phyloP scores from a whole-genome alignment of 768 basidiomycete species.

The Multifurca ochricompacta region DNA sequence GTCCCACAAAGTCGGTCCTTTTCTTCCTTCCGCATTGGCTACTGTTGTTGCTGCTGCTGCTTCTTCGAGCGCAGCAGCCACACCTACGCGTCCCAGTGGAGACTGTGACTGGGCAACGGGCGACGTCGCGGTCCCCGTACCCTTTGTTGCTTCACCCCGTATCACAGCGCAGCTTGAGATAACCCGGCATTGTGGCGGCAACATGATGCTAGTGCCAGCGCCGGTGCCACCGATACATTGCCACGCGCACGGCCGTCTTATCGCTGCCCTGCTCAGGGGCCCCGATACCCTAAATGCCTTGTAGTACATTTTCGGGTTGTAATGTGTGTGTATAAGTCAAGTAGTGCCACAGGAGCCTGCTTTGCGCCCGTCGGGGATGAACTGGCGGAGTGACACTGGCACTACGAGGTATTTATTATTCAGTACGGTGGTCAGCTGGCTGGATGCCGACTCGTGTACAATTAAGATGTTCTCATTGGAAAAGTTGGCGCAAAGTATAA shows the following conservation, averaged over 20 bases:
- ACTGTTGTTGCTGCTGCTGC: conserved; percentile 27
- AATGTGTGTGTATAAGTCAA: neutral
- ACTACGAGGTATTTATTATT: no score
- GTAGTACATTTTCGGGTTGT: neutral
- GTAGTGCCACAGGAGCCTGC: no score
- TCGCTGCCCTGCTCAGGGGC: conserved; percentile 2
- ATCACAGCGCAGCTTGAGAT: neutral
- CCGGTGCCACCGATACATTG: neutral
- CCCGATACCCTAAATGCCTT: neutral
- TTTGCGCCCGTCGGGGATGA: no score
- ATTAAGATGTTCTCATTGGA: no score
- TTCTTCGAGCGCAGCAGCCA: conserved; percentile 47
- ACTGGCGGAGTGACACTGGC: no score
- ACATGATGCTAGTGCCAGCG: neutral
- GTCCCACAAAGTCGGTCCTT: conserved; percentile 51
- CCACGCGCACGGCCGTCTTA: conserved; percentile 2
- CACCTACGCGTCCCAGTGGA: conserved; percentile 54
- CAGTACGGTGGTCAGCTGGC: no score
- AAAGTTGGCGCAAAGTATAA: neutral
- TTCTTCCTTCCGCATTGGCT: conserved; percentile 27
- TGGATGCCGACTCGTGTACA: no score
- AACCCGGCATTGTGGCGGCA: neutral
- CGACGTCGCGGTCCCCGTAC: neutral
- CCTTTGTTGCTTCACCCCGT: neutral
- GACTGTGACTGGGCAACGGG: conserved; percentile 30